Evolutionary conservation across 2,329 filamentous ascomycete genomes (phyloP).

Genomic region (Sporothrix dimorphospora): DNA sequence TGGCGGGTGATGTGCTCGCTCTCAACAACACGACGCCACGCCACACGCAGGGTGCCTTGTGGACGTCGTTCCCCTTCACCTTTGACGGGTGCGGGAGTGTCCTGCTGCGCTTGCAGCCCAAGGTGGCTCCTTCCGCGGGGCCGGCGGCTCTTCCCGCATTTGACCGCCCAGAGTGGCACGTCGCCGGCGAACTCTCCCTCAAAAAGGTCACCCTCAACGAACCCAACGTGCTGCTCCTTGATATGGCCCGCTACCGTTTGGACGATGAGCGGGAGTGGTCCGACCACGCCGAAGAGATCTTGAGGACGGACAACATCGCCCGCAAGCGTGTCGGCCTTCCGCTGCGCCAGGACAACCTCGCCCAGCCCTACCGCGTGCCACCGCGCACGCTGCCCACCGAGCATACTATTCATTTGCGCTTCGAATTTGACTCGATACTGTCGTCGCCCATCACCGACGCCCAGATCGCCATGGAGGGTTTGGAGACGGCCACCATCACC

Average conservation of each 20-base stretch:
- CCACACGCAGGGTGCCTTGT: not conserved
- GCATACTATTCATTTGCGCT: not conserved
- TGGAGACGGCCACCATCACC: not conserved
- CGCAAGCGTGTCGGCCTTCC: not conserved
- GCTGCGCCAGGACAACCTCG: not conserved
- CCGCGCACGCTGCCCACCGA: not conserved
- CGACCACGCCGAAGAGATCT: not conserved
- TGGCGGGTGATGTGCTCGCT: not conserved
- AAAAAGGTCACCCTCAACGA: not conserved
- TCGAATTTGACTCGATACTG: not conserved
- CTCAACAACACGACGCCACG: not conserved
- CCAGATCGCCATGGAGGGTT: not conserved
- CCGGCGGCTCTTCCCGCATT: not conserved
- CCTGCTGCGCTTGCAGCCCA: not conserved
- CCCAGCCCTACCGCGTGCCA: not conserved
- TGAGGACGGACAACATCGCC: constrained; percentile 12
- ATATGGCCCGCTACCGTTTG: not conserved
- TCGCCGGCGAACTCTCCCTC: not conserved
- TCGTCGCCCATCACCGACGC: not conserved
- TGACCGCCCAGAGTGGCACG: not conserved
- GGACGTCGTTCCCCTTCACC: not conserved
- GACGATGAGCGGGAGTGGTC: constrained; percentile 1
- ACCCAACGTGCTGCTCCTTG: not conserved
- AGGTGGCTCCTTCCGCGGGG: not conserved
- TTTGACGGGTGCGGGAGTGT: constrained; percentile 3